Evolutionary conservation across 768 basidiomycete species (phyloP), one percentile per base, ranked within the genome.

Genomic region (Pisolithus sp.): DNA sequence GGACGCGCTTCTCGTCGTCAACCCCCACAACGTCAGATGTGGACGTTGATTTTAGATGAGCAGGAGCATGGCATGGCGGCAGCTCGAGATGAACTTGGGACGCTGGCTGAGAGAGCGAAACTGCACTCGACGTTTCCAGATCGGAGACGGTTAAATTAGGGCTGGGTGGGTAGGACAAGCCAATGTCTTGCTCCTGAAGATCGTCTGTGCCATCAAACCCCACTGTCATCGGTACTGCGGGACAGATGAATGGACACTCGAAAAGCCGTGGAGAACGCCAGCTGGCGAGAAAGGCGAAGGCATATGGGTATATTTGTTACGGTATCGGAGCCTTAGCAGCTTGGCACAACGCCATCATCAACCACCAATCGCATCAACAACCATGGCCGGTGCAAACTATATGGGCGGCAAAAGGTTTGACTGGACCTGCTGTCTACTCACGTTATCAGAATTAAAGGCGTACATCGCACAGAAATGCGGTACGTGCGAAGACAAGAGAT

Each of bases 371-470:
- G 23, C 8, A 20, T 20, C 23, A 18, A 7, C 26, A 23, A 28
- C 31, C 45, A 84, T 85, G 83, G 68, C 69, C 20, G 85, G 85
- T 6, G 85, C 83, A 28, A 87, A 87, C 58, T 87, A 86, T 55
- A 86, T 85, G 83, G 85, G 85, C 21, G 85, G 85, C 12, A 83
- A 79, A 69, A 74, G 82, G 85, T 82, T 45, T 34, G 65, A 18
- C 15, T 39, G n/a, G 8, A 10, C 21, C 21, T 37, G 31, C 36
- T 28, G 40, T 28, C 13, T 21, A 9, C 23, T 50, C 12, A n/a
- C 21, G 1, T 9, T 20, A 44, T 41, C 49, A 49, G 18, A 20
- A 18, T n/a, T 30, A 46, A 17, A 34, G 30, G 43, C 39, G n/a
- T n/a, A 20, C 17, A 12, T 30, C 50, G 46, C 9, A 37, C 51